Evolutionary conservation across 768 basidiomycete species (phyloP), one percentile per base, ranked within the genome.

Genomic region (Tephrocybe sp.): DNA sequence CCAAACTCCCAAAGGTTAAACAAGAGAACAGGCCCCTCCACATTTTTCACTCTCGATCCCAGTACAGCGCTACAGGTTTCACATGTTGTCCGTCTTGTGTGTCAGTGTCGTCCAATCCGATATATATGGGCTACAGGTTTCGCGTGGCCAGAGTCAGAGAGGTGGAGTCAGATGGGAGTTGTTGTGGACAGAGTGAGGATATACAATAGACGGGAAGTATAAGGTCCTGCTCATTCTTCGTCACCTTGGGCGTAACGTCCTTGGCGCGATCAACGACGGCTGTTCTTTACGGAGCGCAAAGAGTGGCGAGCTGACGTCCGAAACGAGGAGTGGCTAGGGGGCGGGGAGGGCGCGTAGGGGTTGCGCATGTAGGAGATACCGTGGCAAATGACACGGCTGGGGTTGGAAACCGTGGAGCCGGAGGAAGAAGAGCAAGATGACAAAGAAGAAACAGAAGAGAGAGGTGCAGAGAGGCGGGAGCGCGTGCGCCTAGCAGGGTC

Each of bases 41-140:
- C 5, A 30, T 30, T 5, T 30, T 30, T 11, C 28, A 30, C 11
- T 30, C 28, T 30, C 11, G 28, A 5, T 30, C 28, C 28, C 5
- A 30, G 28, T 11, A 30, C 11, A 5, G 28, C 28, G 28, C 28
- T 30, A 30, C 28, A 30, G 28, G 28, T 30, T 30, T 30, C 28
- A 11, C 28, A 11, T 11, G 28, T 30, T 11, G 28, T 30, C 28
- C 28, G 28, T 30, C 28, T 30, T 30, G 28, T 30, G 28, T n/a
- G n/a, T n/a, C n/a, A n/a, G n/a, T n/a, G n/a, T n/a, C n/a, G n/a
- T n/a, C n/a, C n/a, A n/a, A n/a, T n/a, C n/a, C n/a, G n/a, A n/a
- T n/a, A n/a, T n/a, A n/a, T n/a, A n/a, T n/a, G n/a, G n/a, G 18
- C 38, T 39, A 39, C 38, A 39, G 38, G 38, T 39, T 39, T 39